Base-by-base conservation (phyloP, 2,329 filamentous ascomycete genomes). In the Claviceps digitariae region DNA sequence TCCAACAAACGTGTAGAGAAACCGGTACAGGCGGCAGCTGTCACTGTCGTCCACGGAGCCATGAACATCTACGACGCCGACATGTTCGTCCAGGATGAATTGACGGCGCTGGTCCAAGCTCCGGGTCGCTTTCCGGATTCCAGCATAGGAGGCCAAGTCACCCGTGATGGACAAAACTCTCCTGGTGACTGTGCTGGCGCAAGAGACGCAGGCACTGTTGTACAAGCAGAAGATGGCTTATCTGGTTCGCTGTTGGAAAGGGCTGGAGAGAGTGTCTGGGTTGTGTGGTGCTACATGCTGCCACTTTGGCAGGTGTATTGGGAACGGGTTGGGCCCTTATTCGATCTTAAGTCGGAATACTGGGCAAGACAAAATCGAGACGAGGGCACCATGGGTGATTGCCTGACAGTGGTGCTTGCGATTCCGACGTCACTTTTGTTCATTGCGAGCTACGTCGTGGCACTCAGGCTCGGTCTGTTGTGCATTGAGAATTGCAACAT, bases 251-350 rank as follows among this genome's bases (percentile, higher is more conserved):
- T 41, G 17, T n/a, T 40, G 34, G 17, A 29, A 25, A 38, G 20
- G 3, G 9, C 21, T 8, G 15, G 31, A n/a, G 31, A n/a, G 29
- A 54, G n/a, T 43, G 41, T 17, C 20, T 54, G 8, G 40, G 34
- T 50, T 23, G 46, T 41, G 20, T 50, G 54, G 50, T 56, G 54
- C 47, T 50, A 54, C 29, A n/a, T 56, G 27, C 23, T 54, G 10
- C 52, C 50, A 13, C 46, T 54, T 17, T 52, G 51, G 38, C 41
- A 45, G n/a, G 45, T 64, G 29, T 74, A 71, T 59, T 71, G 63
- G 68, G 54, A 52, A 43, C 55, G 67, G 13, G 64, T 73, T 17
- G 59, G 59, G 49, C 71, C 71, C 2, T 68, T 72, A 13, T 70
- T 74, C 54, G 60, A 71, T 58, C 56, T 58, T 8, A 57, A 62